Base-by-base conservation (phyloP, 108 stramenopile genomes). In the Nitzschia sp. region DNA sequence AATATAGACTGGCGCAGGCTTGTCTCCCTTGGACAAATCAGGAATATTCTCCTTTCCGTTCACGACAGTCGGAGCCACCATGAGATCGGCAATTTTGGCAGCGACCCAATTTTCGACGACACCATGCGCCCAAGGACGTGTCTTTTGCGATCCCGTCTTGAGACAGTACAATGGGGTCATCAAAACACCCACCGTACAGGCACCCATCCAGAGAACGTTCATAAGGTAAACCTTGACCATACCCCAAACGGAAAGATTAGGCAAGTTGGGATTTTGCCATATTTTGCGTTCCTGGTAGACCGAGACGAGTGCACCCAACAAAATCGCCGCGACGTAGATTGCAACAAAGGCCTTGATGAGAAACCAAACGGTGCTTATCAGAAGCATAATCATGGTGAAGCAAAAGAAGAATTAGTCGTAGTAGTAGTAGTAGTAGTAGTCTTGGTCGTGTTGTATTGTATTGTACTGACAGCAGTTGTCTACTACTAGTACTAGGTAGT, bases 261-360 rank as follows among this genome's bases (percentile, higher is more conserved):
- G 86, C 10, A 88, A 57, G 2, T 65, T 63, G 6, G 58, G 50
- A 9, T 87, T 71, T 21, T 62, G 53, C 91, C 91, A 93, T 65
- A 93, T 93, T 57, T 81, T 84, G 15, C 66, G 73, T 72, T 93
- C 91, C 68, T 93, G 91, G 39, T 60, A 38, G 17, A 76, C 78
- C 12, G 72, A 70, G 3, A 63, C 72, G 7, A 79, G 20, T 2
- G 66, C 50, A 9, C 57, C 65, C 19, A 67, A 22, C 19, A 38
- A 51, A 56, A 72, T 62, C 7, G 61, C 43, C 1, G 43, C 15
- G n/a, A 62, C 15, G 40, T 40, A 62, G 8, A 62, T 21, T 15
- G 21, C 41, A 20, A n/a, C 22, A 21, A 62, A 62, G 17, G 21
- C 43, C 7, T 62, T 43, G 43, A 62, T 21, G 11, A 62, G 29